Percentiles rank a stretch among this genome's conserved stretches.
Conservation (phyloP, 2,329 filamentous ascomycete genomes). For the Aspergillus uvarum region DNA sequence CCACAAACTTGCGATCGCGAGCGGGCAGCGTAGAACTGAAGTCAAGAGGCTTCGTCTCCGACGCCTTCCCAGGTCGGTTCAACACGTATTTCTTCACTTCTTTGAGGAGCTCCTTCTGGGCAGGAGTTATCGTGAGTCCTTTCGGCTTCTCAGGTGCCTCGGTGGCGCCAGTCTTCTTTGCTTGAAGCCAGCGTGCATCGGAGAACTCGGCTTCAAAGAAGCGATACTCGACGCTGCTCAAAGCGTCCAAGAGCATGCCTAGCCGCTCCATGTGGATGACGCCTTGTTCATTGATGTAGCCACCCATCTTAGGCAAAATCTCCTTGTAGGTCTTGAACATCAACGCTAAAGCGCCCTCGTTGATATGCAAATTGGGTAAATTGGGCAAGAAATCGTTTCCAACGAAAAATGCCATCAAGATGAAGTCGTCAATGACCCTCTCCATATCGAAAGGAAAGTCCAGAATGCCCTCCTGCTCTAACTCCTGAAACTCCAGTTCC, state of each 20-base stretch:
- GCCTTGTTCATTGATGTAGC: constrained; percentile 95
- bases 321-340: constrained; percentile 98
- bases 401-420: constrained; percentile 98
- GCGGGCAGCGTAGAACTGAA: constrained; percentile 72
- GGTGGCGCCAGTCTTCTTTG: constrained; percentile 72
- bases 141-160: constrained; percentile 57
- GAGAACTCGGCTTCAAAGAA: constrained; percentile 89
- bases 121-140: constrained; percentile 71
- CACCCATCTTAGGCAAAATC: constrained; percentile 79
- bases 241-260: constrained; percentile 72
- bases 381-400: constrained; percentile 99
- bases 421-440: constrained; percentile 97
- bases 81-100: constrained; percentile 80
- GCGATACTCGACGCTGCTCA: constrained; percentile 85
- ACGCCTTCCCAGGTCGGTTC: constrained; percentile 58
- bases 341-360: constrained; percentile 90
- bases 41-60: constrained; percentile 60
- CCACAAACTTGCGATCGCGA: constrained; percentile 87
- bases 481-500: constrained; percentile 92
- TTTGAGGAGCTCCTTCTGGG: constrained; percentile 79
- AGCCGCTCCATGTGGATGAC: constrained; percentile 85
- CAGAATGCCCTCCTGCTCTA: constrained; percentile 71
- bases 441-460: constrained; percentile 88
- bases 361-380: constrained; percentile 93
- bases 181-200: constrained; percentile 87